Percentiles rank a stretch among this genome's conserved stretches.
These are phyloP conservation scores for Ophiostoma triangulosporum DNA, from an alignment of 2,329 filamentous ascomycete species.

Conservation along the genomic window DNA sequence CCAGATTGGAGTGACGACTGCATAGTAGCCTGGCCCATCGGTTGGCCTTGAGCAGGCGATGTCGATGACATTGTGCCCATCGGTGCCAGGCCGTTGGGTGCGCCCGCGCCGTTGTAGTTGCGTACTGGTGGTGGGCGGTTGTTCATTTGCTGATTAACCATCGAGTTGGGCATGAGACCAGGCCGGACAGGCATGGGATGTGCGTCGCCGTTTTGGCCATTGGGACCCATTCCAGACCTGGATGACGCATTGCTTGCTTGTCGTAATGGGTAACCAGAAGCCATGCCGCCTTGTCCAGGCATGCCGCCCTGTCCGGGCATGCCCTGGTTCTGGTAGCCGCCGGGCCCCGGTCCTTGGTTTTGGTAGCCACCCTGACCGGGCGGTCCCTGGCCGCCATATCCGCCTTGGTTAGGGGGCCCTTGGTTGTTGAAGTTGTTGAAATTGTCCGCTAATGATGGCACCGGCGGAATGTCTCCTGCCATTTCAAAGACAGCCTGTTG, in stretches of 20 bases:
- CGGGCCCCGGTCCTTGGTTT: background rate
- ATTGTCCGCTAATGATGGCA: conserved; percentile 19
- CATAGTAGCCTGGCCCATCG: conserved; percentile 14
- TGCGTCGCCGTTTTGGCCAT: conserved; percentile 30
- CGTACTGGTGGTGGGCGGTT: conserved; percentile 46
- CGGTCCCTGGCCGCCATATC: background rate
- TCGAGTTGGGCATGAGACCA: conserved; percentile 41
- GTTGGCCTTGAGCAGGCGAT: conserved; percentile 10
- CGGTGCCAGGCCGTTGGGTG: conserved; percentile 15
- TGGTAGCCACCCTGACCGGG: background rate
- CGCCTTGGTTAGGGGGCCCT: conserved; percentile 11
- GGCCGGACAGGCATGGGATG: conserved; percentile 51
- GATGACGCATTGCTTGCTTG: conserved; percentile 19
- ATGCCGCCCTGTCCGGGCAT: conserved; percentile 16
- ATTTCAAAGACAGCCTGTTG: conserved; percentile 64
- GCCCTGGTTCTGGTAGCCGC: background rate
- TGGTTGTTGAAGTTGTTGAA: background rate
- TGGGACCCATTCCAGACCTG: conserved; percentile 9
- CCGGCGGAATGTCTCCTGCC: conserved; percentile 46
- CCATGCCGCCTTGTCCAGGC: conserved; percentile 8
- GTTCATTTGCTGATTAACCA: conserved; percentile 25
- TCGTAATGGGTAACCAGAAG: conserved; percentile 15
- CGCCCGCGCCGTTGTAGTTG: conserved; percentile 27
- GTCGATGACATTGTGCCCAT: conserved; percentile 16
- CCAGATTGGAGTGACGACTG: conserved; percentile 15